A percentile compares a stretch with the other conserved stretches of the same genome.
These are phyloP conservation scores for Aspergillus sp. DNA, from an alignment of 2,329 filamentous ascomycete species.

Conservation along the genomic window DNA sequence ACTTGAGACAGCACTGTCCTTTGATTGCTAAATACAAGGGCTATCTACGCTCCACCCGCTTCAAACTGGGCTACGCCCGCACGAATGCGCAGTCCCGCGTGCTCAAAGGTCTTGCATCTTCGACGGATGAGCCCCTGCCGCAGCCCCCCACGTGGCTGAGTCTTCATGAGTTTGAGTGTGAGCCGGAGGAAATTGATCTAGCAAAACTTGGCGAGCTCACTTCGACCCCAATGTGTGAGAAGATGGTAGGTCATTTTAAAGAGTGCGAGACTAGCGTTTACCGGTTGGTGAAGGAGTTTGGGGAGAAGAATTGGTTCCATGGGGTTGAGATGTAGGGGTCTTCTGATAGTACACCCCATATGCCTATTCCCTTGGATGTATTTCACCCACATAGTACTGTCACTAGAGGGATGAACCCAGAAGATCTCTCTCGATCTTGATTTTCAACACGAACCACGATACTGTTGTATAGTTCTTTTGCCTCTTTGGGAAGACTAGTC, in stretches of 20 bases:
- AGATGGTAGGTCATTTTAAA: background rate
- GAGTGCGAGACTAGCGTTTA: background rate
- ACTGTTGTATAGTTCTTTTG: background rate
- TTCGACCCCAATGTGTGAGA: background rate
- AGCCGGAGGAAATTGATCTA: background rate
- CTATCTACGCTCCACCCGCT: background rate
- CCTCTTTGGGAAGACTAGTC: background rate
- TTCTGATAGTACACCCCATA: too few relatives aligned
- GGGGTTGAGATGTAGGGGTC: background rate
- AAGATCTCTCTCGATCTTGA: too few relatives aligned
- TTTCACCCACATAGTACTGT: too few relatives aligned
- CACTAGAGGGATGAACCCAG: too few relatives aligned
- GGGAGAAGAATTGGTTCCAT: background rate
- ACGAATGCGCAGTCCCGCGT: background rate
- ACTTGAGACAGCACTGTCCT: background rate
- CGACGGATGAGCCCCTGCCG: background rate
- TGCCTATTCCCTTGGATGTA: too few relatives aligned
- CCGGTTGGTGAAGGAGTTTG: background rate
- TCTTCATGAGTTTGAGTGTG: background rate
- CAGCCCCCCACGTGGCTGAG: background rate
- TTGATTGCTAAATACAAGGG: background rate
- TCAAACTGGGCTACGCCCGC: background rate
- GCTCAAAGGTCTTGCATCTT: background rate
- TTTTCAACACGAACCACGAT: too few relatives aligned
- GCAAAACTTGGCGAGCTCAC: background rate